Percentiles rank a stretch among this genome's conserved stretches.
phyloP scores from a whole-genome alignment of 2,329 filamentous ascomycete genomes.

The Sclerotiophoma versabilis region DNA sequence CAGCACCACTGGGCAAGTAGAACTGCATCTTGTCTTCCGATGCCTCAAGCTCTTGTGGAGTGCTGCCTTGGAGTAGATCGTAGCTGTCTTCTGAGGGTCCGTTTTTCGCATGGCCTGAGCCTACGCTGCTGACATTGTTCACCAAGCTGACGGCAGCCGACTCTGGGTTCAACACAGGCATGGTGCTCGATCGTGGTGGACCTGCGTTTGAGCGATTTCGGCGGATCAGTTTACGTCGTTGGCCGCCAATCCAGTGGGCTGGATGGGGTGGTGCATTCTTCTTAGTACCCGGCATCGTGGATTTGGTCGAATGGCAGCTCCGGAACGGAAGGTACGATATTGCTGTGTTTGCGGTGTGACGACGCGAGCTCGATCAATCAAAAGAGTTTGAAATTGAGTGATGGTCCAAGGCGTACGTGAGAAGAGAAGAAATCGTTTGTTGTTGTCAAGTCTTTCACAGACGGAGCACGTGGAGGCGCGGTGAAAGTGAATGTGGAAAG shows the following conservation, averaged over 20 bases:
- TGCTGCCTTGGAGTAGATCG: not conserved
- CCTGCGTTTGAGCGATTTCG: constrained; percentile 15
- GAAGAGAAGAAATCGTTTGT: not conserved
- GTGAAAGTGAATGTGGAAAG: constrained; percentile 14
- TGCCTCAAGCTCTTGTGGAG: not conserved
- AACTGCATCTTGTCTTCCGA: constrained; percentile 1
- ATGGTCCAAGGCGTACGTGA: not conserved
- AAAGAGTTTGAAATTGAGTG: not conserved
- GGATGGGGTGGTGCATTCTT: constrained; percentile 8
- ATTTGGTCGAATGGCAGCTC: not conserved
- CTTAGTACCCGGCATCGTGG: constrained; percentile 10
- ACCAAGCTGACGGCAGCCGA: constrained; percentile 6
- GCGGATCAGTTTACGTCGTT: constrained; percentile 31
- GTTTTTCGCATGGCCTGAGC: not conserved
- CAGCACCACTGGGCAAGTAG: not conserved
- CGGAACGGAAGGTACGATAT: constrained; percentile 1
- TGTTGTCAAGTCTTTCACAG: not conserved
- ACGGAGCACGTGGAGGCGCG: not conserved
- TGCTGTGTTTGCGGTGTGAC: constrained; percentile 10
- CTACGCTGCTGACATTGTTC: constrained; percentile 6
- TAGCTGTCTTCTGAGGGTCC: constrained; percentile 10
- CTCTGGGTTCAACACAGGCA: constrained; percentile 17
- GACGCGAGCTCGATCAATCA: not conserved
- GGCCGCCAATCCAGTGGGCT: constrained; percentile 21
- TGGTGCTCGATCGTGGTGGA: constrained; percentile 25